Conservation (phyloP, 2,329 filamentous ascomycete genomes). For the Neofusicoccum kwambonambiense region DNA sequence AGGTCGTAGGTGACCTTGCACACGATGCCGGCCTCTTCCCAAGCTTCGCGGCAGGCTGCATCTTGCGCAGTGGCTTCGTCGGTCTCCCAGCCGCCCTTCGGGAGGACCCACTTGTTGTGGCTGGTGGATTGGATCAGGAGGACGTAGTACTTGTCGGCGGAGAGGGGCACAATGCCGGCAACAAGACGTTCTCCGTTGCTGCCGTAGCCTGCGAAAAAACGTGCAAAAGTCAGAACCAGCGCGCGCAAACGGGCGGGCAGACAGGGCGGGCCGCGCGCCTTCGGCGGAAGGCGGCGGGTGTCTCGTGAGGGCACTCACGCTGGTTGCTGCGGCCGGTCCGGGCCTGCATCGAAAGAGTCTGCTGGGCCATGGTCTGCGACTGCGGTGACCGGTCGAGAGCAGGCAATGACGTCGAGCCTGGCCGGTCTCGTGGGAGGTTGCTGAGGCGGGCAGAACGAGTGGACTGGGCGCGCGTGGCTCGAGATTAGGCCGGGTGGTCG, state of each 20-base stretch:
- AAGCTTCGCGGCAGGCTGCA: constrained; percentile 83
- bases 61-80: constrained; percentile 87
- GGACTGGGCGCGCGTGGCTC: constrained; percentile 21
- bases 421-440: constrained; percentile 12
- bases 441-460: constrained; percentile 20
- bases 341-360: constrained; percentile 58
- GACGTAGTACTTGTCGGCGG: constrained; percentile 80
- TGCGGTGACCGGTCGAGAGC: not conserved
- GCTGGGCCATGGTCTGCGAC: constrained; percentile 43
- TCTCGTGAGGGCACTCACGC: constrained; percentile 59
- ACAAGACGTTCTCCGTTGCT: constrained; percentile 90
- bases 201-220: constrained; percentile 71
- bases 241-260: constrained; percentile 17
- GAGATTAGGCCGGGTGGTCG: constrained; percentile 11
- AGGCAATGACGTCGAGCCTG: constrained; percentile 8
- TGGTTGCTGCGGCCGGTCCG: constrained; percentile 76
- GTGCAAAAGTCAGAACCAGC: constrained; percentile 18
- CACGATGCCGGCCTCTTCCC: constrained; percentile 95
- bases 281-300: constrained; percentile 16
- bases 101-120: constrained; percentile 91
- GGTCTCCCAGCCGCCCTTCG: constrained; percentile 96
- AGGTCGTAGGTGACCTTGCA: constrained; percentile 83
- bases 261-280: constrained; percentile 12
- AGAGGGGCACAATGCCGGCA: constrained; percentile 89
- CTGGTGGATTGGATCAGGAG: constrained; percentile 91